These are phyloP conservation scores for Dujonia santamariae DNA, from an alignment of 1,139 yeast species.

Conservation along the genomic window DNA sequence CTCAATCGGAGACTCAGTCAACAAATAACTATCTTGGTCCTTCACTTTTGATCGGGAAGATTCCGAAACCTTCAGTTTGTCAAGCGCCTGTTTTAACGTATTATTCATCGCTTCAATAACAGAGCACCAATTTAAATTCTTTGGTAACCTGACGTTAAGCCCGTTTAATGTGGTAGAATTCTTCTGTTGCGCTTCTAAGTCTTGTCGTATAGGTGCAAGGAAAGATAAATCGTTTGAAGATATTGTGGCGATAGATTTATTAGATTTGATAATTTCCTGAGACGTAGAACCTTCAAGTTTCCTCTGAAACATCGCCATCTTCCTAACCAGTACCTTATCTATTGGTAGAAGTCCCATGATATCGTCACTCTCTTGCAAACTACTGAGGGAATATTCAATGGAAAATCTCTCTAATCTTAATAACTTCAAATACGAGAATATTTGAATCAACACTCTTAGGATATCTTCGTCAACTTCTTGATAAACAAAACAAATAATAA, in stretches of 20 bases:
- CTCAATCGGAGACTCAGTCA: conserved; percentile 49
- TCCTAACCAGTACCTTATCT: conserved; percentile 15
- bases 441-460: conserved; percentile 43
- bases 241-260: conserved; percentile 7
- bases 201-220: conserved; percentile 27
- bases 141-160: conserved; percentile 9
- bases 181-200: conserved; percentile 22
- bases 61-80: conserved; percentile 30
- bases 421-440: conserved; percentile 47
- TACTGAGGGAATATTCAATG: conserved; percentile 59
- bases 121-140: conserved; percentile 20
- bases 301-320: conserved; percentile 10
- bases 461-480: conserved; percentile 62
- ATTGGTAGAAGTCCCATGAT: conserved; percentile 36
- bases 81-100: conserved; percentile 26
- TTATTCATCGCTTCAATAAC: conserved; percentile 25
- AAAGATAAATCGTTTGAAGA: conserved; percentile 22
- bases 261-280: neutral
- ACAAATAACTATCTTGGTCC: conserved; percentile 47
- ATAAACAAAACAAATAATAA: conserved; percentile 52
- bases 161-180: conserved; percentile 9
- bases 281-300: too few species aligned
- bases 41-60: conserved; percentile 33
- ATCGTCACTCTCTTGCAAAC: conserved; percentile 45
- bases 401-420: conserved; percentile 56